Conservation (phyloP, 1,284 basidiomycete genomes). For the Heterobasidion irregulare region DNA sequence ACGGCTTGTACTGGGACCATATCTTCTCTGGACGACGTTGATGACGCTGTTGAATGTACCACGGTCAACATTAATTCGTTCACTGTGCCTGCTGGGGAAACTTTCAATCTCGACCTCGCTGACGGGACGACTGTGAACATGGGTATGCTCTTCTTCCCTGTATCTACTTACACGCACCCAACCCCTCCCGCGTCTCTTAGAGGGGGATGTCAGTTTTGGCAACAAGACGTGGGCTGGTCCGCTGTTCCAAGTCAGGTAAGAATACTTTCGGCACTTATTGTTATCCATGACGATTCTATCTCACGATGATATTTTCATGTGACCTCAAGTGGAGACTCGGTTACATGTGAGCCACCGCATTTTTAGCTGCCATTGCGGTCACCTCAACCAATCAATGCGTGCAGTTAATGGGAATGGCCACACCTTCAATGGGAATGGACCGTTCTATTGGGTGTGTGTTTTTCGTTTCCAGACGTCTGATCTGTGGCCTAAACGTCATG, state of each 20-base stretch:
- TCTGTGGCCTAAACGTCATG: neutral
- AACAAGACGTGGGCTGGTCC: conserved; percentile 25
- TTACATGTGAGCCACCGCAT: conserved; percentile 3
- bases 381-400: conserved; percentile 3
- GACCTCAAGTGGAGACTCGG: conserved; percentile 17
- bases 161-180: neutral
- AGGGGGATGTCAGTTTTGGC: conserved; percentile 25
- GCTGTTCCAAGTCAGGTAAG: conserved; percentile 18
- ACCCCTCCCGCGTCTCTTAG: conserved; percentile 8
- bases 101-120: conserved; percentile 19
- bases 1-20: conserved; percentile 32
- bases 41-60: conserved; percentile 34
- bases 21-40: conserved; percentile 32
- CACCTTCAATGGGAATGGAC: conserved; percentile 30
- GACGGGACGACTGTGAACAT: conserved; percentile 25
- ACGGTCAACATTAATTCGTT: conserved; percentile 40
- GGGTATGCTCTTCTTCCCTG: conserved; percentile 22
- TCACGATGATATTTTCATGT: neutral
- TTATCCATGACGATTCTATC: conserved; percentile 11
- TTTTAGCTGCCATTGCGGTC: neutral
- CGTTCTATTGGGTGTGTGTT: conserved; percentile 25
- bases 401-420: conserved; percentile 26
- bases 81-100: conserved; percentile 25
- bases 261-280: conserved; percentile 1
- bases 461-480: neutral